Base-by-base conservation (phyloP, 2,329 filamentous ascomycete species). In the Aspergillus sp. region DNA sequence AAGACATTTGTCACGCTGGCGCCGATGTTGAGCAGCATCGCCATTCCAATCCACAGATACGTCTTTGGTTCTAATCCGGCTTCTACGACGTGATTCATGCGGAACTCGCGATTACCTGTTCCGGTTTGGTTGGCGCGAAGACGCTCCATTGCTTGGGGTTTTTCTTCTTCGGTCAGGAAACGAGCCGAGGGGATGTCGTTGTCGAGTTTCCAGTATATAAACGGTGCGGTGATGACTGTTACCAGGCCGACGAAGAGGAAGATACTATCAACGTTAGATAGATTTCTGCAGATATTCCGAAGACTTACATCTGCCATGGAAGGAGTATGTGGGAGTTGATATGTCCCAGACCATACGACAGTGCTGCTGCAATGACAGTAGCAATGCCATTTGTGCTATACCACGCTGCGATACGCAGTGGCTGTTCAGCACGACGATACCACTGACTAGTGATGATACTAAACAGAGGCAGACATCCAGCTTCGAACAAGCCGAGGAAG, bases 1-100 rank as follows among this genome's bases (percentile, higher is more conserved):
- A 86, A 86, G 1, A 76, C 81, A 57, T 80, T 84, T 19, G 77
- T 79, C 2, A 85, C 81, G 8, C 72, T 70, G 2, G 81, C 78
- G 1, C 79, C 80, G n/a, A 83, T 74, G 56, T 85, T 86, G 40
- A 84, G 74, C 13, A 81, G 70, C 30, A 86, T 59, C 0, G 77
- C 69, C 68, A 86, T 78, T 27, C 60, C 73, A 39, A 84, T 68
- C 70, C 80, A 86, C 4, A 86, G 70, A 55, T 79, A 76, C 11
- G 71, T 73, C 50, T 76, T 76, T 7, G 65, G 67, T 34, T 75
- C 73, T 1, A 71, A 45, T 1, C 58, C 53, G 2, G 65, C 59
- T 54, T 76, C 73, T 8, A 57, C 27, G 5, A 75, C 61, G 31
- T 76, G 73, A 5, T 56, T 49, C 54, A 66, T 60, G 47, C 73